Conservation (phyloP, 306 rosid genomes). For the Gastrolobium villosum region DNA sequence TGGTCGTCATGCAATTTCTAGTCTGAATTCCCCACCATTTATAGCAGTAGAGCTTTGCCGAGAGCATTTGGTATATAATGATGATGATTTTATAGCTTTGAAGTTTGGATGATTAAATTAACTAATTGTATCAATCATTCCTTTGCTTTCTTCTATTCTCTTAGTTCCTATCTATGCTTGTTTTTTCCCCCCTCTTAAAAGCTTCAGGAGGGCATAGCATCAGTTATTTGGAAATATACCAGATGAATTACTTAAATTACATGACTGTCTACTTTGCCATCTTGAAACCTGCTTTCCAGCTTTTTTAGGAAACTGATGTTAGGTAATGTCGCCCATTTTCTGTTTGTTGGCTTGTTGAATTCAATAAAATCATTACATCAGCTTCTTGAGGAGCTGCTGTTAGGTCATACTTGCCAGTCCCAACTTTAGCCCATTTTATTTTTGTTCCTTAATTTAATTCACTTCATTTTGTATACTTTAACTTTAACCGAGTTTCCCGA, state of each 20-base stretch:
- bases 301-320: slow-evolving; percentile 5
- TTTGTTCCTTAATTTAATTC: slow-evolving; percentile 23
- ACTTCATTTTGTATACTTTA: not conserved
- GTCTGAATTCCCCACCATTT: slow-evolving; percentile 80
- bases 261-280: not conserved
- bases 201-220: slow-evolving; percentile 17
- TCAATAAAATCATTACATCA: not conserved
- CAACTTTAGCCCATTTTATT: slow-evolving; percentile 11
- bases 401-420: not conserved
- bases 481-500: slow-evolving; percentile 22
- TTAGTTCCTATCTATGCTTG: not conserved
- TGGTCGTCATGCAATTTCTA: slow-evolving; percentile 70
- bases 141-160: slow-evolving; percentile 14
- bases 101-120: slow-evolving; percentile 1
- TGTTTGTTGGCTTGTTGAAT: slow-evolving; percentile 5
- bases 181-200: not conserved
- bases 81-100: slow-evolving; percentile 26
- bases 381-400: slow-evolving; percentile 12
- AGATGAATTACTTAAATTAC: slow-evolving; percentile 10
- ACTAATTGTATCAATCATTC: not conserved
- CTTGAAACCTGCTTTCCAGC: slow-evolving; percentile 15
- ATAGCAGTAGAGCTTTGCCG: slow-evolving; percentile 88
- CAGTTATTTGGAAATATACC: slow-evolving; percentile 25
- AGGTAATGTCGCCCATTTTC: not conserved
- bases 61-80: slow-evolving; percentile 79